Evolutionary conservation across 331 rosid species (phyloP).

Genomic region (Telfairia occidentalis): DNA sequence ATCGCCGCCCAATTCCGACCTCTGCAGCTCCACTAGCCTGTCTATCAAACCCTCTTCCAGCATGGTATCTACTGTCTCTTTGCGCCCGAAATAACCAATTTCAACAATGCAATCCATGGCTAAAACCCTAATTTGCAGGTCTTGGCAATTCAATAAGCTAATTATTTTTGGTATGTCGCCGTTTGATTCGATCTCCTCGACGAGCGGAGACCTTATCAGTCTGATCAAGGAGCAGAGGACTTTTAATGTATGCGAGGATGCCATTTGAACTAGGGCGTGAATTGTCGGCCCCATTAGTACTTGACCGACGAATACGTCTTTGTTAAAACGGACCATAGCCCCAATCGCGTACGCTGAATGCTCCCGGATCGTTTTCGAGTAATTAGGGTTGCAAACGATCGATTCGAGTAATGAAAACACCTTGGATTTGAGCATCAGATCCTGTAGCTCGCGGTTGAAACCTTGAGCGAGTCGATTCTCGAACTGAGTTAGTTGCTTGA

Average conservation of each 20-base stretch:
- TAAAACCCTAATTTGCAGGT: constrained; percentile 27
- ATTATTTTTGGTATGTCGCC: constrained; percentile 50
- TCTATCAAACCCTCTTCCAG: constrained; percentile 47
- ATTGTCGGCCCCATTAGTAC: constrained; percentile 51
- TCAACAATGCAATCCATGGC: constrained; percentile 58
- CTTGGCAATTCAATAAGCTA: constrained; percentile 21
- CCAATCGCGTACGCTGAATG: constrained; percentile 31
- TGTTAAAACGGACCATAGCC: constrained; percentile 58
- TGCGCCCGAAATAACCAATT: constrained; percentile 76
- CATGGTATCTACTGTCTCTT: constrained; percentile 87
- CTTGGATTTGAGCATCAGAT: constrained; percentile 43
- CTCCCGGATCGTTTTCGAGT: constrained; percentile 34
- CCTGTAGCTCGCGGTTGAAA: constrained; percentile 59
- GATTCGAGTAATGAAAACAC: constrained; percentile 39
- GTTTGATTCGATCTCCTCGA: constrained; percentile 58
- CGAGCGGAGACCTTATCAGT: constrained; percentile 63
- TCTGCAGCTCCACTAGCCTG: constrained; percentile 62
- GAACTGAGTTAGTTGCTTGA: constrained; percentile 35
- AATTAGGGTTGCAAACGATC: constrained; percentile 30
- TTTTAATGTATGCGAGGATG: constrained; percentile 31
- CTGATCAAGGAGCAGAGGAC: constrained; percentile 46
- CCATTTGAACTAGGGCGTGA: constrained; percentile 35
- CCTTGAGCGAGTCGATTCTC: constrained; percentile 44
- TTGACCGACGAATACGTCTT: constrained; percentile 80
- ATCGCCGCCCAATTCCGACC: constrained; percentile 53